Percentiles rank a stretch among this genome's conserved stretches.
These are phyloP conservation scores for Cnidoscolus chayamansa DNA, from an alignment of 441 rosid species.

Conservation along the genomic window DNA sequence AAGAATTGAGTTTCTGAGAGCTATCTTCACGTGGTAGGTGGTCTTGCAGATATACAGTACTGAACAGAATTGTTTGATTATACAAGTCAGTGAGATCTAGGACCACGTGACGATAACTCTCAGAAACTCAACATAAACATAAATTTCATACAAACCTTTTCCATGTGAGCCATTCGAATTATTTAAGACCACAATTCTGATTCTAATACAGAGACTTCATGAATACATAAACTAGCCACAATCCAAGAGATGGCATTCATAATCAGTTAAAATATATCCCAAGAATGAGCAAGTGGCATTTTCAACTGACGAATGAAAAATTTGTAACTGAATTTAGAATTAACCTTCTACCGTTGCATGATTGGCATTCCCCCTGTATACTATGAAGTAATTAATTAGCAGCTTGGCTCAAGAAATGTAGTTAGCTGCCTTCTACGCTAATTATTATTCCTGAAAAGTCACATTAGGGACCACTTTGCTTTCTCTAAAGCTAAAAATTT, in stretches of 20 bases:
- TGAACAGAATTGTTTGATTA: too few relatives aligned
- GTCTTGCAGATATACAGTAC: too few relatives aligned
- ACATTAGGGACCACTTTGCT: conserved; percentile 15
- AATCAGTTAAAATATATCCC: neutral
- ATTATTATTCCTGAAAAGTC: conserved; percentile 1
- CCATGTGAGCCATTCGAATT: neutral
- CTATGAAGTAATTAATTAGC: conserved; percentile 17
- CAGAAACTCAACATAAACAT: neutral
- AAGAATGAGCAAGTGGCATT: neutral
- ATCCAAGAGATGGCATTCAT: neutral
- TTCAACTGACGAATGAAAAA: conserved; percentile 15
- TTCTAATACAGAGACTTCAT: neutral
- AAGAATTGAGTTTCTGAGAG: too few relatives aligned
- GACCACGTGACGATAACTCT: too few relatives aligned
- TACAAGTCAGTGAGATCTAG: too few relatives aligned
- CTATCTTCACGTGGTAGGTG: too few relatives aligned
- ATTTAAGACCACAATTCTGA: neutral
- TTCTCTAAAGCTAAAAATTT: conserved; percentile 20
- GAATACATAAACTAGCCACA: neutral
- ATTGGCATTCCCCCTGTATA: conserved; percentile 16
- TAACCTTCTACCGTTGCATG: conserved; percentile 9
- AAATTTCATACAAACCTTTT: neutral
- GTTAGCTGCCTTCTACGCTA: conserved; percentile 23
- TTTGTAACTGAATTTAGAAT: conserved; percentile 7
- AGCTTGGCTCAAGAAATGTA: conserved; percentile 12